These are phyloP conservation scores for Sicyos baderoa DNA, from an alignment of 306 rosid species.

Conservation along the genomic window DNA sequence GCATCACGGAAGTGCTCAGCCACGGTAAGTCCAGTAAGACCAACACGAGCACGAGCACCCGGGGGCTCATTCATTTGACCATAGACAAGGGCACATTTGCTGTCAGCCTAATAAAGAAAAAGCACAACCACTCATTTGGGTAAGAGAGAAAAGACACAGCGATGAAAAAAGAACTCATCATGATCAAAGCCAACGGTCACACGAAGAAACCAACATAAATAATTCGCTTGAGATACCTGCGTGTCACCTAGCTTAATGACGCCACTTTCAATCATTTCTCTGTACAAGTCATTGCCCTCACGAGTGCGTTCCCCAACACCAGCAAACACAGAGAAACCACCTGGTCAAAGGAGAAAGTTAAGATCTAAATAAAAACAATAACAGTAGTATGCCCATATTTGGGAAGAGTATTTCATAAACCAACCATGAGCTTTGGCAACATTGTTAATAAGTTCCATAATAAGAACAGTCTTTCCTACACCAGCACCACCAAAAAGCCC, in stretches of 20 bases:
- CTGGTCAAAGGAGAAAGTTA: constrained; percentile 29
- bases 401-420: constrained; percentile 4
- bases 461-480: constrained; percentile 84
- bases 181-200: not conserved
- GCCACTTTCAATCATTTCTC: constrained; percentile 99
- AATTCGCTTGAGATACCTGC: constrained; percentile 44
- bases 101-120: constrained; percentile 51
- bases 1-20: constrained; percentile 99
- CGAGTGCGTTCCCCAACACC: constrained; percentile 98
- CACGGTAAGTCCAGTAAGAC: constrained; percentile 89
- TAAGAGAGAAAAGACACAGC: not conserved
- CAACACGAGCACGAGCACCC: constrained; percentile 99
- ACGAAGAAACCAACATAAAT: not conserved
- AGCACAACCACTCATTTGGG: not conserved
- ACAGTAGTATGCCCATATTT: not conserved
- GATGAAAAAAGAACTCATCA: too few relatives aligned
- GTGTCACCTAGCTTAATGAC: constrained; percentile 95
- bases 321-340: constrained; percentile 99
- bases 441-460: constrained; percentile 90
- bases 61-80: constrained; percentile 99
- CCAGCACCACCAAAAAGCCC: constrained; percentile 87
- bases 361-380: constrained; percentile 6
- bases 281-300: constrained; percentile 96
- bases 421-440: constrained; percentile 97
- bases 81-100: constrained; percentile 96